These are phyloP conservation scores for Scheffersomyces parashehatae DNA, from an alignment of 1,139 yeast genomes.

Conservation along the genomic window DNA sequence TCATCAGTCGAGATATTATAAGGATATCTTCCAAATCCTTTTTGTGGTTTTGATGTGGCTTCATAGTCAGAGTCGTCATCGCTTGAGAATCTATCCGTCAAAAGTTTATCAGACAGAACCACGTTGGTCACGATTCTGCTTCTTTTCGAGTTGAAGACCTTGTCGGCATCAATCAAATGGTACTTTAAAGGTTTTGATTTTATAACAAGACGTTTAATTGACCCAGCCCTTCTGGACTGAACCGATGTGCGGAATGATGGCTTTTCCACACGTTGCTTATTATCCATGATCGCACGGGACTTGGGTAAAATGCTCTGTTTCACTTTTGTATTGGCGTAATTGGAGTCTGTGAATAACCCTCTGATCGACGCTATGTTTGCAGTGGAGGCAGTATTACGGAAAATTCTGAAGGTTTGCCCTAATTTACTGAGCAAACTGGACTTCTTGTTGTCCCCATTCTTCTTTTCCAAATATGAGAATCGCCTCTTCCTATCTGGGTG, in stretches of 20 bases:
- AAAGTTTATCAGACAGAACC: constrained; percentile 16
- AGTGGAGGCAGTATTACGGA: constrained; percentile 20
- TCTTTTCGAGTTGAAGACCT: constrained; percentile 36
- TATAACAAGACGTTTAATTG: constrained; percentile 38
- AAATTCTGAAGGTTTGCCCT: constrained; percentile 40
- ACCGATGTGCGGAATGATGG: constrained; percentile 10
- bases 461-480: constrained; percentile 17
- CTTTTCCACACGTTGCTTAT: constrained; percentile 4
- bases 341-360: constrained; percentile 27
- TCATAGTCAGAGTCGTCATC: constrained; percentile 22
- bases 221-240: constrained; percentile 14
- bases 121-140: constrained; percentile 27
- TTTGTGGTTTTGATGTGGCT: constrained; percentile 1
- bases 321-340: constrained; percentile 18
- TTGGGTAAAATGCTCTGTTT: constrained; percentile 11
- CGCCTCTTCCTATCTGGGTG: constrained; percentile 19
- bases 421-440: constrained; percentile 35
- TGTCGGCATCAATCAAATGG: constrained; percentile 46
- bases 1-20: constrained; percentile 11
- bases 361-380: constrained; percentile 16
- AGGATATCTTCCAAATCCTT: constrained; percentile 14
- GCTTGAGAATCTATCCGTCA: constrained; percentile 21
- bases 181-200: constrained; percentile 45
- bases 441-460: constrained; percentile 10
- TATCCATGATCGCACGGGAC: background rate